Conservation (phyloP, 768 basidiomycete species). For the Gyrodon lividus region DNA sequence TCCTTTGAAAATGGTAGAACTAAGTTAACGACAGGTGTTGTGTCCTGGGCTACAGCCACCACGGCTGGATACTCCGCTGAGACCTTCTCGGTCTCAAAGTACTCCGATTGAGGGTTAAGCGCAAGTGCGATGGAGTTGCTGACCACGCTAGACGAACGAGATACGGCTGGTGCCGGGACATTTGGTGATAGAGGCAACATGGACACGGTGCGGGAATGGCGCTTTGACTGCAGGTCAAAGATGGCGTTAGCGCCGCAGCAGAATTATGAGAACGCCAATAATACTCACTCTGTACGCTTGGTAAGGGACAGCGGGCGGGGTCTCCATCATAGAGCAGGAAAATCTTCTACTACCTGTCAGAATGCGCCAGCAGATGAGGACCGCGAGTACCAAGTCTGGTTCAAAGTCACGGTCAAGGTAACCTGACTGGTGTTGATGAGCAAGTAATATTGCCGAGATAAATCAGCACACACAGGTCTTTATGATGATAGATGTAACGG, state of each 20-base stretch:
- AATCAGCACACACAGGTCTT: no score
- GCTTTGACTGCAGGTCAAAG: slow-evolving; percentile 38
- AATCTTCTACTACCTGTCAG: background rate
- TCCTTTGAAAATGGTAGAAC: slow-evolving; percentile 1
- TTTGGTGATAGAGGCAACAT: slow-evolving; percentile 24
- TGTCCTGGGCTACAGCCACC: slow-evolving; percentile 7
- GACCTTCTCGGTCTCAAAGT: slow-evolving; percentile 22
- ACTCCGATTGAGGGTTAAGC: slow-evolving; percentile 2
- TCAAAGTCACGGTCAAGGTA: no score
- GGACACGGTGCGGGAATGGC: slow-evolving; percentile 44
- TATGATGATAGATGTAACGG: no score
- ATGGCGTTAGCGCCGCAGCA: background rate
- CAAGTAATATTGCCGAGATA: no score
- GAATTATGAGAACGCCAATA: background rate
- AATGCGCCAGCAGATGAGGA: background rate
- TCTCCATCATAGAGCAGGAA: slow-evolving; percentile 9
- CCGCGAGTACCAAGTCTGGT: no score
- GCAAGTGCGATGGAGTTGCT: slow-evolving; percentile 4
- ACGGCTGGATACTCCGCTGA: slow-evolving; percentile 9
- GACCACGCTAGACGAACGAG: slow-evolving; percentile 19
- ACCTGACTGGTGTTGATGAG: no score
- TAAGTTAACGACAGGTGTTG: slow-evolving; percentile 8
- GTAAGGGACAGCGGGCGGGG: slow-evolving; percentile 40
- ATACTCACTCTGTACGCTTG: slow-evolving; percentile 46
- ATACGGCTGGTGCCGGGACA: slow-evolving; percentile 20